Evolutionary conservation across 2,329 filamentous ascomycete genomes (phyloP).

Genomic region (Aspergillus flavus): DNA sequence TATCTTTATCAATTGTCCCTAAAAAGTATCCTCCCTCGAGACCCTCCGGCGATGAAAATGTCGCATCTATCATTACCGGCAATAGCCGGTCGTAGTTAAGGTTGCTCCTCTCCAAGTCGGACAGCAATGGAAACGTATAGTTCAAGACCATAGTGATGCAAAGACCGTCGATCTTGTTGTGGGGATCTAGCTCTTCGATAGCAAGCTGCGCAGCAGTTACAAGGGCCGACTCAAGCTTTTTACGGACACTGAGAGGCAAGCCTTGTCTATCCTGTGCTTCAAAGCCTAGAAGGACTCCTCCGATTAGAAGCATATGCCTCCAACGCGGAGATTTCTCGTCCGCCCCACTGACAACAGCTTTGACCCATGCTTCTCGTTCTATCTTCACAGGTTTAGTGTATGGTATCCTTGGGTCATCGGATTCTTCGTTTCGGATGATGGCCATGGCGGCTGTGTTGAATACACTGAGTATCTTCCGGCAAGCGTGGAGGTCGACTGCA

Average conservation of each 20-base stretch:
- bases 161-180: constrained; percentile 53
- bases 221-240: constrained; percentile 71
- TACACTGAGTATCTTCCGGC: constrained; percentile 60
- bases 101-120: constrained; percentile 58
- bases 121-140: constrained; percentile 73
- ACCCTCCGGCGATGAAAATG: constrained; percentile 71
- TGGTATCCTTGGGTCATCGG: constrained; percentile 37
- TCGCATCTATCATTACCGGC: constrained; percentile 67
- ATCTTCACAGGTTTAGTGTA: constrained; percentile 54
- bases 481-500: constrained; percentile 56
- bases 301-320: constrained; percentile 81
- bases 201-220: constrained; percentile 77
- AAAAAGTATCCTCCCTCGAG: constrained; percentile 78
- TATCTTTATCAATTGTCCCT: constrained; percentile 67
- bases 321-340: constrained; percentile 69
- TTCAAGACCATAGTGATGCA: constrained; percentile 71
- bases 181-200: constrained; percentile 58
- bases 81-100: constrained; percentile 72
- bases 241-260: constrained; percentile 65
- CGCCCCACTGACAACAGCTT: constrained; percentile 61
- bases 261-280: constrained; percentile 65
- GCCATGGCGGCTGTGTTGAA: constrained; percentile 64
- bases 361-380: constrained; percentile 59
- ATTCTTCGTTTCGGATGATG: constrained; percentile 51
- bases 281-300: constrained; percentile 76